Conservation (phyloP, 1,284 basidiomycete species). For the Ganoderma lucidum region DNA sequence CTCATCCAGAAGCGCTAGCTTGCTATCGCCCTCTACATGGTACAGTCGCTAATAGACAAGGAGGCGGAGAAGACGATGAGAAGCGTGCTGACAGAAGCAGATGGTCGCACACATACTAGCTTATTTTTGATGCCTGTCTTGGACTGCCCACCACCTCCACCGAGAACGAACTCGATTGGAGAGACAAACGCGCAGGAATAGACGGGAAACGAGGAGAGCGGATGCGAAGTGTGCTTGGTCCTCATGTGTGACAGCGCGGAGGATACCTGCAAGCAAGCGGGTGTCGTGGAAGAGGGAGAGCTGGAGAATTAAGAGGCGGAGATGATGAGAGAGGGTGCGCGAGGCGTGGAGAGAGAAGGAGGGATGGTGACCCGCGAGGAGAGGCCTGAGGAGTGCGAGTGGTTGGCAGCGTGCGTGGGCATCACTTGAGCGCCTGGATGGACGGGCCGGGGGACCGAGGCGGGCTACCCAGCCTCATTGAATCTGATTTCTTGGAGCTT, state of each 20-base stretch:
- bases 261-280: neutral
- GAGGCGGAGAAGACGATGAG: too few species aligned
- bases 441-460: neutral
- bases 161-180: slow-evolving; percentile 79
- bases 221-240: slow-evolving; percentile 79
- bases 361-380: neutral
- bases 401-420: neutral
- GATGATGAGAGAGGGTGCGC: slow-evolving; percentile 1
- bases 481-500: too few species aligned
- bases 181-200: slow-evolving; percentile 89
- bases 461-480: neutral
- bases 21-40: slow-evolving; percentile 64
- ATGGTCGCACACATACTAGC: slow-evolving; percentile 62
- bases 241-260: slow-evolving; percentile 58
- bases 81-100: neutral
- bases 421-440: neutral
- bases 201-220: slow-evolving; percentile 82
- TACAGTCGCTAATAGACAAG: slow-evolving; percentile 68
- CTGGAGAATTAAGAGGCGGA: neutral
- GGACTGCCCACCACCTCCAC: slow-evolving; percentile 87
- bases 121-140: slow-evolving; percentile 92
- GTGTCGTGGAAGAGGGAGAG: neutral
- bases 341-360: slow-evolving; percentile 4
- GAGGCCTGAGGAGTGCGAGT: neutral
- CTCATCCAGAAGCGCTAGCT: slow-evolving; percentile 71